Evolutionary conservation across 1,284 basidiomycete species (phyloP), one percentile per base, ranked within the genome.

Genomic region (Trichosporon coremiiforme): DNA sequence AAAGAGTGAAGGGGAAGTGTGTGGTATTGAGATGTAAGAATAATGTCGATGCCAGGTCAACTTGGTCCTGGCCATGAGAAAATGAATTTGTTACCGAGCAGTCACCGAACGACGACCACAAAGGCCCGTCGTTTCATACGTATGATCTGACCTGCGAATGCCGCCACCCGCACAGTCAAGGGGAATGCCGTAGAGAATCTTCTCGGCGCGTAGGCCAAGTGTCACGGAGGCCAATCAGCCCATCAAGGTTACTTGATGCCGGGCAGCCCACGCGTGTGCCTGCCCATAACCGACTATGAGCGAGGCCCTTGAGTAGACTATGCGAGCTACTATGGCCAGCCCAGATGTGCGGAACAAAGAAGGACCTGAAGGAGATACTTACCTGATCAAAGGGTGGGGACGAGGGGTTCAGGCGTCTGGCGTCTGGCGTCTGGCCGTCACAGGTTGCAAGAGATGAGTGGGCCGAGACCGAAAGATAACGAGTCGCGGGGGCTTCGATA

Each of bases 71-170:
- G 20, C 8, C 36, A 41, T 64, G 62, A 64, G 62, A 64, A 60
- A 33, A n/a, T 60, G 57, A 33, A 33, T 60, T 57, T 60, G 57
- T 60, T 60, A 33, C 57, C 57, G 57, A 60, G 57, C 57, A 9
- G 57, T 60, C 57, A 60, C 57, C 57, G 57, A 60, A 33, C 31
- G 31, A 29, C 53, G 29, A n/a, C 57, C 15, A 60, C 57, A 60
- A 17, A 60, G 17, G 6, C 7, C 17, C 29, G 31, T 57, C 13
- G 15, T 0, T 33, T 33, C 7, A 8, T 60, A n/a, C 31, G 57
- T 22, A 12, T 33, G 57, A n/a, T 15, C 20, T n/a, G 57, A 9
- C 15, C 9, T 33, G 57, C 57, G 57, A 33, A 33, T 60, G 31
- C 57, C 29, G 57, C 57, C 57, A 10, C 22, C 55, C 29, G n/a